Evolutionary conservation across 768 basidiomycete genomes (phyloP).

Genomic region (Boletus coccyginus): DNA sequence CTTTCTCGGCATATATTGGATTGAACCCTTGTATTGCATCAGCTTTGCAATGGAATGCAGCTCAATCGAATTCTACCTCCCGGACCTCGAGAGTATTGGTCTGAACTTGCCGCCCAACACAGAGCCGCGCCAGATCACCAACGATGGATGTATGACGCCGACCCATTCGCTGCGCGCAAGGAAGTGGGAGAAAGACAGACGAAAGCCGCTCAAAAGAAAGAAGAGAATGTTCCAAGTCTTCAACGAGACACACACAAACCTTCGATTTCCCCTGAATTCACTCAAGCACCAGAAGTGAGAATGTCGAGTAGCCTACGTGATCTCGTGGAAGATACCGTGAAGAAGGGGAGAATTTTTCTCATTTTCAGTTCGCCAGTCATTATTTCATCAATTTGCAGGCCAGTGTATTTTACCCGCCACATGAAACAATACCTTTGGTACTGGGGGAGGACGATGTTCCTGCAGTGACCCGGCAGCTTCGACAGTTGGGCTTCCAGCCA

Average conservation of each 20-base stretch:
- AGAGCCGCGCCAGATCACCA: constrained; percentile 63
- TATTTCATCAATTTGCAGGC: constrained; percentile 36
- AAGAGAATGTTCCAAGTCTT: constrained; percentile 23
- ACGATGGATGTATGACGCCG: constrained; percentile 84
- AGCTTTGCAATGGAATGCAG: constrained; percentile 77
- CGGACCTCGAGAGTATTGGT: constrained; percentile 87
- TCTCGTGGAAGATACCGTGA: constrained; percentile 76
- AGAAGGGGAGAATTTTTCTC: constrained; percentile 49
- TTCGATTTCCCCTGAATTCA: constrained; percentile 37
- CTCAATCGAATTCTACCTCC: constrained; percentile 77
- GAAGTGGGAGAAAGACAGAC: constrained; percentile 65
- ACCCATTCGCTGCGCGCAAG: constrained; percentile 77
- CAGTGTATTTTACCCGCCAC: constrained; percentile 46
- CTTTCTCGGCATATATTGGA: neutral
- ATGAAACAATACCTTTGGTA: constrained; percentile 31
- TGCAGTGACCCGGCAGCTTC: constrained; percentile 53
- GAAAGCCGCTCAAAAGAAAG: constrained; percentile 48
- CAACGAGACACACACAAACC: constrained; percentile 17
- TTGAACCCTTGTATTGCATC: constrained; percentile 22
- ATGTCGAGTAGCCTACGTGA: constrained; percentile 79
- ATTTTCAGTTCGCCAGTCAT: neutral
- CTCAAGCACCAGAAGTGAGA: constrained; percentile 67
- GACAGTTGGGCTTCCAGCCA: constrained; percentile 62
- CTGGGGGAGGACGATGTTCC: constrained; percentile 43
- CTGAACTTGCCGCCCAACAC: constrained; percentile 67